Percentiles rank a stretch among this genome's conserved stretches.
Evolutionary conservation across 2,329 filamentous ascomycete species (phyloP).

Genomic region (Aspergillus glaucus): DNA sequence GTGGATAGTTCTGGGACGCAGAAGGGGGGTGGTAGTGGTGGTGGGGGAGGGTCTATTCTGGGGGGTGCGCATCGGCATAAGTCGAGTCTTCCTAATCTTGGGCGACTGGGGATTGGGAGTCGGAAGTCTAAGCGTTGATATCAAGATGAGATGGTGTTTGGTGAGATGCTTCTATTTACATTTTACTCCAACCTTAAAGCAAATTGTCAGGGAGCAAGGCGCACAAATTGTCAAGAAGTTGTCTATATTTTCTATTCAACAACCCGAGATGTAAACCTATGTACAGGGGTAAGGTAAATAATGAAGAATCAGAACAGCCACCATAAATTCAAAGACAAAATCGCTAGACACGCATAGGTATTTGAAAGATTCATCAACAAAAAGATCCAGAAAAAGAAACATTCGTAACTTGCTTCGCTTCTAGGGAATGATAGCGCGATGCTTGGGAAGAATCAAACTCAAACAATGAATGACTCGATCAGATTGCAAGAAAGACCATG

Average conservation of each 20-base stretch:
- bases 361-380: neutral
- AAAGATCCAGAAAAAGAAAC: neutral
- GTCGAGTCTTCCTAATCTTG: conserved; percentile 62
- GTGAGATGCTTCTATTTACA: neutral
- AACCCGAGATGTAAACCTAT: neutral
- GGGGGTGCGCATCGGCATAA: conserved; percentile 51
- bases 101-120: conserved; percentile 63
- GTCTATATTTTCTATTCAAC: neutral
- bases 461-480: neutral
- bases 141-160: neutral
- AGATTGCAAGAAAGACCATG: no score
- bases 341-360: neutral
- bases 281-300: neutral
- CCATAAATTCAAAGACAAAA: neutral
- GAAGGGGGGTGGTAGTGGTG: conserved; percentile 16
- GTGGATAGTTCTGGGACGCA: conserved; percentile 4
- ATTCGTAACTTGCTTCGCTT: neutral
- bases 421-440: neutral
- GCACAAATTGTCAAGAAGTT: neutral
- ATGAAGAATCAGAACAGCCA: neutral
- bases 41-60: conserved; percentile 28
- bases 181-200: no score
- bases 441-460: neutral
- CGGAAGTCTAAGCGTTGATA: conserved; percentile 45
- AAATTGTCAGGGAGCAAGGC: neutral